Conservation (phyloP, 2,329 filamentous ascomycete genomes). For the Monilinia fructigena region DNA sequence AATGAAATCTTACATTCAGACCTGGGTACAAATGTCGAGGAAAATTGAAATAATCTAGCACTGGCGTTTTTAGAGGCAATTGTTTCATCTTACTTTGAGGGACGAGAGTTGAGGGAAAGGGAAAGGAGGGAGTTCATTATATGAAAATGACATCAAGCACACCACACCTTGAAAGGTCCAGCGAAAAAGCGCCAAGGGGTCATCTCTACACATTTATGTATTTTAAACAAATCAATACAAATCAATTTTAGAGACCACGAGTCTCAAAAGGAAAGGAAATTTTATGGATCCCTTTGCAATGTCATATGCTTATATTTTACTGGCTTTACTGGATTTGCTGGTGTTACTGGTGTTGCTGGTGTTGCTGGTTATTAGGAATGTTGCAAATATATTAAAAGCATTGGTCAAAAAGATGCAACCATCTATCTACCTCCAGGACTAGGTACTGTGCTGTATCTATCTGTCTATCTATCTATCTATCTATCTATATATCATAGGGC, state of each 20-base stretch:
- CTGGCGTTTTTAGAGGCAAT: constrained; percentile 30
- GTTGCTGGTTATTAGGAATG: too few relatives aligned
- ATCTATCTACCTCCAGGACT: too few relatives aligned
- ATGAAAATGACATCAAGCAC: constrained; percentile 9
- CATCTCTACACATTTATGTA: constrained; percentile 21
- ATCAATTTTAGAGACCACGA: constrained; percentile 34
- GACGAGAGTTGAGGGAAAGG: constrained; percentile 11
- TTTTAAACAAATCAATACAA: constrained; percentile 27
- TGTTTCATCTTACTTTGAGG: constrained; percentile 21
- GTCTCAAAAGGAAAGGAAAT: constrained; percentile 26
- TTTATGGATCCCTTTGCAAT: not conserved
- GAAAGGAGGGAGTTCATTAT: not conserved
- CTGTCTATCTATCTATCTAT: too few relatives aligned
- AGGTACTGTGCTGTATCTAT: too few relatives aligned
- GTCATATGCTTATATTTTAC: too few relatives aligned
- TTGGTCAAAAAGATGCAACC: not conserved
- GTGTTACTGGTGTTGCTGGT: too few relatives aligned
- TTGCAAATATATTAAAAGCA: not conserved
- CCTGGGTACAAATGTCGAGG: constrained; percentile 18
- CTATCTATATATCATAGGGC: not conserved
- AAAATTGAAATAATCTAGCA: constrained; percentile 16
- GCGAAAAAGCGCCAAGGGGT: constrained; percentile 25
- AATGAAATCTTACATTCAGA: constrained; percentile 26
- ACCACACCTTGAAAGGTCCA: constrained; percentile 16
- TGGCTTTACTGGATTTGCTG: too few relatives aligned